phyloP scores from a whole-genome alignment of 176 grass and related monocot species.

The Triticum aestivum region DNA sequence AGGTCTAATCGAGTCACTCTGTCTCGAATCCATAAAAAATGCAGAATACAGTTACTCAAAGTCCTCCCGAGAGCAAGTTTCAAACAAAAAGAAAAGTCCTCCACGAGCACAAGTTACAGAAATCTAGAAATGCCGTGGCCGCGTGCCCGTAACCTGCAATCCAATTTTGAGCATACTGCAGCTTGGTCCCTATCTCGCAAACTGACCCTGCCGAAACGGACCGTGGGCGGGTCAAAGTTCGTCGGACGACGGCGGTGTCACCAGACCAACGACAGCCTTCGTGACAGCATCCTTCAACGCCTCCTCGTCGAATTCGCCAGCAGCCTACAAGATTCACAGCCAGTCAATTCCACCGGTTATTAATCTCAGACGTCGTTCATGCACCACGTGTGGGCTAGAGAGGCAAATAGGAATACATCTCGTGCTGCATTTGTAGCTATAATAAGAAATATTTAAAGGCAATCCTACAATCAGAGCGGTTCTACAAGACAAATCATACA shows the following conservation, averaged over 20 bases:
- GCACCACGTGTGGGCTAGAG: background rate
- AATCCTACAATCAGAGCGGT: background rate
- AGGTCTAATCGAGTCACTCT: background rate
- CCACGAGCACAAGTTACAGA: background rate
- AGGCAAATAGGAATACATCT: background rate
- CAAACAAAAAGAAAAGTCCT: background rate
- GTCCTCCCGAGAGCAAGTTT: background rate
- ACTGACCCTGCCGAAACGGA: background rate
- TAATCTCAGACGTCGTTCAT: background rate
- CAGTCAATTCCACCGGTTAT: background rate
- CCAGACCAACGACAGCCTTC: constrained; percentile 49
- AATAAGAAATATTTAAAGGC: background rate
- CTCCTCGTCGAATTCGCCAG: constrained; percentile 37
- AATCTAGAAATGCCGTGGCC: background rate
- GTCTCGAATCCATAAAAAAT: background rate
- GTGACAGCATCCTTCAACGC: constrained; percentile 59
- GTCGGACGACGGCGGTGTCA: constrained; percentile 8
- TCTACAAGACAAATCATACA: background rate
- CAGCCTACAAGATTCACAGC: constrained; percentile 25
- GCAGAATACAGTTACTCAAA: background rate
- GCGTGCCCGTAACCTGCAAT: background rate
- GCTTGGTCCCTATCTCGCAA: background rate
- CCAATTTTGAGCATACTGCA: background rate
- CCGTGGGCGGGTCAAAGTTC: constrained; percentile 35
- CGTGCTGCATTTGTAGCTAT: background rate